Base-by-base conservation (phyloP, 352 stramenopile species). In the Phytophthora cactorum region DNA sequence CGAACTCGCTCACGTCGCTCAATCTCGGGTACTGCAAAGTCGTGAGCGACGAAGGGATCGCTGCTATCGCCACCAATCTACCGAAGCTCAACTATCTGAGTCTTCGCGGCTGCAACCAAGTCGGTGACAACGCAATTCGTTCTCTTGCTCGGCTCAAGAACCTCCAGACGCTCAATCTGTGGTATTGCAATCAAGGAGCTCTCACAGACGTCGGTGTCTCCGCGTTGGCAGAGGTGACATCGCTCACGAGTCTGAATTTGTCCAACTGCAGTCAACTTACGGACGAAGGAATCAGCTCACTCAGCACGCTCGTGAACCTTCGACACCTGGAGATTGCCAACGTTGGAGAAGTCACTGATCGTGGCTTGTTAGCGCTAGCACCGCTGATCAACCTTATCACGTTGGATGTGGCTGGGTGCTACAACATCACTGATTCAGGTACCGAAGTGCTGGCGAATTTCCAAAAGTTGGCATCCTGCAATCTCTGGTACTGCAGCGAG, bases 401-500 rank as follows among this genome's bases (percentile, higher is more conserved):
- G 5, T 63, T 94, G 5, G 84, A 94, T 47, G 66, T 94, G 12
- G 84, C 86, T 4, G 86, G 86, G 3, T 94, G 86, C 68, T 94
- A 94, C 74, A 92, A 92, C 36, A 72, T 94, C 66, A 94, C 86
- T 10, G 86, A 94, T 63, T 27, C 66, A 0, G 86, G 86, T 44
- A 92, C 81, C 3, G 46, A 75, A 32, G 84, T 94, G 52, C 61
- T 94, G 10, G 50, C 46, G 11, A 76, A 79, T 52, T 92, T 92
- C 56, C 59, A 66, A 5, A 60, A 74, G n/a, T 62, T 94, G 29
- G 77, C 79, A 28, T 91, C 81, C 1, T 89, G 77, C 62, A 94
- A 93, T 34, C 53, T 94, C 17, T 94, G 86, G 84, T 94, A 94
- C 68, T 94, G 86, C 68, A 91, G 81, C 55, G 86, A 92, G 68